These are phyloP conservation scores for Tulasnella calospora DNA, from an alignment of 768 basidiomycete species.

Conservation along the genomic window DNA sequence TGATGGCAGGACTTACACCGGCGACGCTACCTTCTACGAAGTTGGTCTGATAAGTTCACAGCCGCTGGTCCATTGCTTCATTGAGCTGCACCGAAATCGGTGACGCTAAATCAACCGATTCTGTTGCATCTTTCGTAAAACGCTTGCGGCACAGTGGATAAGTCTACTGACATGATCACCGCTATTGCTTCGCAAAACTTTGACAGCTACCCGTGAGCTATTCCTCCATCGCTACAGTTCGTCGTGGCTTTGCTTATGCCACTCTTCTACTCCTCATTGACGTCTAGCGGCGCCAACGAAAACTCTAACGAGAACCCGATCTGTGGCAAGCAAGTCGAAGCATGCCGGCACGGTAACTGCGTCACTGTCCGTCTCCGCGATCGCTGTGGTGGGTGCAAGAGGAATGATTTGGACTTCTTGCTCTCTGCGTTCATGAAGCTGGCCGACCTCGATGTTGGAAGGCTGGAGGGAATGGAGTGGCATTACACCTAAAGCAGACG, in stretches of 20 bases:
- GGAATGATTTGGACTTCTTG: background rate
- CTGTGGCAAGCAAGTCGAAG: background rate
- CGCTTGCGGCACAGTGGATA: conserved; percentile 13
- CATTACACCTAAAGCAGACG: background rate
- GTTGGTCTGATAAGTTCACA: background rate
- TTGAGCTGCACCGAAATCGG: too few relatives aligned
- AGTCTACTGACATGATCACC: background rate
- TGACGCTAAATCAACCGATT: background rate
- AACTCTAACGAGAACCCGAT: conserved; percentile 10
- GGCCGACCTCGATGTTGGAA: background rate
- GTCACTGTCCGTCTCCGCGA: background rate
- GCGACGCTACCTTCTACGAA: conserved; percentile 12
- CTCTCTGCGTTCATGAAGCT: background rate
- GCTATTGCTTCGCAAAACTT: background rate
- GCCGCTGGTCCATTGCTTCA: background rate
- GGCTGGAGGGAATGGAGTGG: background rate
- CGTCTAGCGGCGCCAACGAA: background rate
- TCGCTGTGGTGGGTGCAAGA: background rate
- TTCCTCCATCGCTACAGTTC: background rate
- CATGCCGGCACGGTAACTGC: background rate
- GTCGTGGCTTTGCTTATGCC: background rate
- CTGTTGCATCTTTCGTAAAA: background rate
- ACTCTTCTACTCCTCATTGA: background rate
- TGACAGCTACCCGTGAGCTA: conserved; percentile 11
- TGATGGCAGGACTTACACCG: background rate